Evolutionary conservation across 2,329 filamentous ascomycete genomes (phyloP), one percentile per base, ranked within the genome.

Genomic region (Diaporthe aspalathi): DNA sequence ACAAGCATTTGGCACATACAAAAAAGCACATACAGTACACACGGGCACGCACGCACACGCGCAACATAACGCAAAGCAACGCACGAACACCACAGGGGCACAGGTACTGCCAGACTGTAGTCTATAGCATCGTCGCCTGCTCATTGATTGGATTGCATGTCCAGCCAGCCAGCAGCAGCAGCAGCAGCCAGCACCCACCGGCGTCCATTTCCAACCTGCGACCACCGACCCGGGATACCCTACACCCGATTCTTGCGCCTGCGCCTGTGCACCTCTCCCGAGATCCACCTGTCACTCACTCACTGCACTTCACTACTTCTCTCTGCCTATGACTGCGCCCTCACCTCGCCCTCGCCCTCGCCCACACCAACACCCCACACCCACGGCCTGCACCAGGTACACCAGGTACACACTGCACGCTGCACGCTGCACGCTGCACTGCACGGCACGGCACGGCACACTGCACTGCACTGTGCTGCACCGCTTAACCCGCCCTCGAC

Each of bases 81-180:
- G 35, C 35, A 38, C 11, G 35, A 32, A 32, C 32, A 38, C 9
- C 5, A 7, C 35, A 38, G 35, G n/a, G n/a, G n/a, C n/a, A n/a
- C n/a, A n/a, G n/a, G n/a, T n/a, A n/a, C n/a, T n/a, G n/a, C n/a
- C n/a, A n/a, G n/a, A n/a, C n/a, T n/a, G n/a, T n/a, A n/a, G 11
- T 7, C 35, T 16, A 47, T 49, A 62, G 38, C 56, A 62, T 40
- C 32, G 24, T 35, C 57, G 40, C 57, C 27, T 20, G 40, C 40
- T 45, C 57, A 63, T 63, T n/a, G n/a, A n/a, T n/a, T n/a, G n/a
- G n/a, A n/a, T n/a, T 63, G 57, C 57, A 63, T 63, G 57, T 35
- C 27, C 57, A 63, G 40, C 57, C 40, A 62, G 57, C 57, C 7
- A 11, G 6, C 35, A 38, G 11, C 35, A 38, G 5, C 35, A n/a